Evolutionary conservation across 331 rosid species (phyloP), one percentile per base, ranked within the genome.

Genomic region (Malus hybrid): DNA sequence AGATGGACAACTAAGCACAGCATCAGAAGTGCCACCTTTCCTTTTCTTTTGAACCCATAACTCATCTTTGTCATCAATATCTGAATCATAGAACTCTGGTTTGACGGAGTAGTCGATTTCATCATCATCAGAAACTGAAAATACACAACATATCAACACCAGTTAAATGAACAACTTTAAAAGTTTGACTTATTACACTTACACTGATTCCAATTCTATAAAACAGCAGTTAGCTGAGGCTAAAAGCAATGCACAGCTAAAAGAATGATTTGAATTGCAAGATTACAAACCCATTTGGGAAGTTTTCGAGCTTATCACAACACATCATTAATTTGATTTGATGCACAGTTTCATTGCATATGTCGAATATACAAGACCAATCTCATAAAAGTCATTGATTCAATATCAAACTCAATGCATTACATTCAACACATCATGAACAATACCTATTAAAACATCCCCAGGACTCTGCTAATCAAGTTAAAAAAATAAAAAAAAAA

Each of bases 1-100:
- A 80, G 90, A 88, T 65, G 94, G 94, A 80, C 97, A 92, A 81
- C 94, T 88, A 60, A 92, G 96, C 54, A 93, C 94, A 10, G 93
- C 93, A 86, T 90, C 96, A 79, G 96, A 87, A 20, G 33, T 76
- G 24, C 27, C 34, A n/a, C 93, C 91, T 18, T 64, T 85, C 78
- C 89, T 86, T 69, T 81, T 86, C 77, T 83, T 90, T 48, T 90
- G 85, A 83, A 82, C 88, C 97, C 97, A 93, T 10, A 50, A 13
- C 82, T 93, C 97, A 78, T 93, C 88, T 72, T 83, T 88, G 33
- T 80, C 74, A 65, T 93, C 97, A 73, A 87, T 85, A 65, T 83
- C 79, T 16, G 97, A 79, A 73, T 82, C 93, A 78, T 88, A 93
- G 59, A 90, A 90, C 85, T 88, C 96, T 24, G 97, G 96, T 81